phyloP scores from a whole-genome alignment of 2,329 filamentous ascomycete species.

The Clonostachys solani region DNA sequence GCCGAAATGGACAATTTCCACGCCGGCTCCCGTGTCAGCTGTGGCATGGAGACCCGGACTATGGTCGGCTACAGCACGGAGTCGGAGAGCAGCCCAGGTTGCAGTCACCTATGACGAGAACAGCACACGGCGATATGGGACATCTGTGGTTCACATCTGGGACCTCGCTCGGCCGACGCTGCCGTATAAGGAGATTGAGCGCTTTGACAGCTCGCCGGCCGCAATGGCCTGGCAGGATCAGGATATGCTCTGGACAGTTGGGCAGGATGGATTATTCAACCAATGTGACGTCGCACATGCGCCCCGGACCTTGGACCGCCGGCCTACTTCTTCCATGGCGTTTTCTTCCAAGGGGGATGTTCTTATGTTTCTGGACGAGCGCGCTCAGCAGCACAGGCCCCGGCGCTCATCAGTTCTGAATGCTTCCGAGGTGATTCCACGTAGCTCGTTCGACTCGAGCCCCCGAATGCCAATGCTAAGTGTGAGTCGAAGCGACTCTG shows the following conservation, averaged over 20 bases:
- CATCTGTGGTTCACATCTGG: conserved; percentile 60
- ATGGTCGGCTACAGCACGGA: conserved; percentile 61
- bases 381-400: conserved; percentile 36
- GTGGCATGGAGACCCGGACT: conserved; percentile 61
- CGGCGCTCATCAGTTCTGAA: conserved; percentile 24
- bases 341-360: conserved; percentile 58
- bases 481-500: conserved; percentile 59
- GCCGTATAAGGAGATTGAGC: conserved; percentile 62
- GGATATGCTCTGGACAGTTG: conserved; percentile 63
- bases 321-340: conserved; percentile 55
- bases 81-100: conserved; percentile 55
- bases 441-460: conserved; percentile 28
- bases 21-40: conserved; percentile 54
- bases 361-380: conserved; percentile 58
- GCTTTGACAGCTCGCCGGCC: conserved; percentile 53
- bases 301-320: conserved; percentile 57
- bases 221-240: conserved; percentile 60
- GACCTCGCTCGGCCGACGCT: conserved; percentile 64
- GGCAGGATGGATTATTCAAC: conserved; percentile 56
- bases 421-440: conserved; percentile 43
- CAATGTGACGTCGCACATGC: conserved; percentile 64
- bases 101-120: conserved; percentile 59
- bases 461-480: conserved; percentile 43
- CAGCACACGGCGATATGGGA: conserved; percentile 47
- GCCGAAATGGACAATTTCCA: conserved; percentile 56